These are phyloP conservation scores for Smallanthus sonchifolius DNA, from an alignment of 129 eudicot species.

Conservation along the genomic window DNA sequence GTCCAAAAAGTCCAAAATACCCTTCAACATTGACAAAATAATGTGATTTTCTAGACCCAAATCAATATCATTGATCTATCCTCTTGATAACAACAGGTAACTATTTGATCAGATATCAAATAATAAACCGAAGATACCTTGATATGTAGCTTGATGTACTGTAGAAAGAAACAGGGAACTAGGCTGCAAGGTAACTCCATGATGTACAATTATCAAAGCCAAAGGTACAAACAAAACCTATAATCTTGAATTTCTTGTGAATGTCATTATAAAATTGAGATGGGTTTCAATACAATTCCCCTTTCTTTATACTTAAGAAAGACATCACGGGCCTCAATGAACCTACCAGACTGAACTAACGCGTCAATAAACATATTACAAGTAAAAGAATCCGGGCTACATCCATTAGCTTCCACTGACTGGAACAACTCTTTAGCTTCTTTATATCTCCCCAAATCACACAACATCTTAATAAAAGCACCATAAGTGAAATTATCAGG, in stretches of 20 bases:
- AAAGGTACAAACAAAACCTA: slow-evolving; percentile 5
- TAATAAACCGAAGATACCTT: neutral
- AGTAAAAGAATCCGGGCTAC: slow-evolving; percentile 67
- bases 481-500: slow-evolving; percentile 82
- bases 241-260: slow-evolving; percentile 2
- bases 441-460: slow-evolving; percentile 45
- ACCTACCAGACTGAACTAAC: slow-evolving; percentile 42
- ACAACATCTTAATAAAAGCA: slow-evolving; percentile 68
- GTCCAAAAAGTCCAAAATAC: slow-evolving; percentile 5
- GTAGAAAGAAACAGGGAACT: slow-evolving; percentile 6
- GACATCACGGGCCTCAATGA: slow-evolving; percentile 55
- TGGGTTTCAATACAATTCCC: slow-evolving; percentile 55
- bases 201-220: slow-evolving; percentile 11
- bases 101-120: neutral
- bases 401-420: slow-evolving; percentile 74
- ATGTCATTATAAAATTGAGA: slow-evolving; percentile 27
- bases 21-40: neutral
- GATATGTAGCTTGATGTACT: slow-evolving; percentile 13
- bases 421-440: slow-evolving; percentile 71
- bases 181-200: slow-evolving; percentile 11
- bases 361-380: slow-evolving; percentile 59
- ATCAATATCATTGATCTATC: slow-evolving; percentile 4
- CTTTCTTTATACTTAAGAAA: slow-evolving; percentile 43
- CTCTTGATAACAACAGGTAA: neutral
- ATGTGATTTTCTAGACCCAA: slow-evolving; percentile 1